Base-by-base conservation (phyloP, 495 filamentous ascomycete genomes). In the Aspergillus haitiensis region DNA sequence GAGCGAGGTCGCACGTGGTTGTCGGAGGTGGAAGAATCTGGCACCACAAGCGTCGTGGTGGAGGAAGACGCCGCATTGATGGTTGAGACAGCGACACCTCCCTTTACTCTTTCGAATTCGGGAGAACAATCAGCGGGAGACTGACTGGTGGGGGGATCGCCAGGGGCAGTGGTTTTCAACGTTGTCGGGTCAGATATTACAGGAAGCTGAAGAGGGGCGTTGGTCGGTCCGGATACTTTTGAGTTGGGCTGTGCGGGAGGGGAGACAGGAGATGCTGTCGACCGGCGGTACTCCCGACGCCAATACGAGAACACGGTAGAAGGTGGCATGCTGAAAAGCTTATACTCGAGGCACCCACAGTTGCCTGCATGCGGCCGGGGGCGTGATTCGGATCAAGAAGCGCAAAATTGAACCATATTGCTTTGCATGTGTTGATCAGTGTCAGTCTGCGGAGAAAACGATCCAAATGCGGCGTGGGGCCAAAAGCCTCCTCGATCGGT, bases 271-370 rank as follows among this genome's bases (percentile, higher is more conserved):
- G 70, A 68, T 48, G 73, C 71, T 63, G 65, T 73, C 35, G 71
- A 74, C 55, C 75, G 75, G 62, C 75, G 75, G 59, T 76, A 75
- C 45, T 78, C 76, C 62, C 76, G 75, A 51, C 77, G 75, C 77
- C 72, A 78, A 59, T 80, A 80, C n/a, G 77, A 78, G 57, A 79
- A 79, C 47, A 78, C 76, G 34, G 76, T 72, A 16, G 76, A 79
- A 4, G 76, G 70, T 2, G 74, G 69, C 76, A 79, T 79, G 60
- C 36, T 70, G 49, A 54, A 36, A 50, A 5, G 39, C 15, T 42
- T 42, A 13, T 42, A 45, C 58, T 44, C 49, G 53, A 59, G 27
- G 32, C 53, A 66, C 64, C 48, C 42, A 31, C 55, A 49, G 61
- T 53, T 44, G 16, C 21, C 56, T 58, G 49, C 49, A 42, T 54